Base-by-base conservation (phyloP, 2,329 filamentous ascomycete species). In the Teratosphaeria destructans region DNA sequence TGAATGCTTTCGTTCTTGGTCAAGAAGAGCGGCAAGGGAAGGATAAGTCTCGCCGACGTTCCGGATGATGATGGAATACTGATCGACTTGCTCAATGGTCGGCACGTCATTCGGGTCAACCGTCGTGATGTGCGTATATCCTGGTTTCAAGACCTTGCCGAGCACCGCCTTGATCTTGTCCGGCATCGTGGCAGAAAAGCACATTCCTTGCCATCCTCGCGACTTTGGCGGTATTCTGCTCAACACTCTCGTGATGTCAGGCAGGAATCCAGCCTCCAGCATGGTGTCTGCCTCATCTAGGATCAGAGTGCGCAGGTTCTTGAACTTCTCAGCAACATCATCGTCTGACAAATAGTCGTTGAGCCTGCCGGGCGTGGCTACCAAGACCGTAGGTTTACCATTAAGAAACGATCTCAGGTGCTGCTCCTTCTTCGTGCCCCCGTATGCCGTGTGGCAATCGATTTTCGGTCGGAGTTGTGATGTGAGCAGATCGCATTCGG, bases 281-380 rank as follows among this genome's bases (percentile, higher is more conserved):
- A 97, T 86, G 75, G 96, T 92, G 71, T 99, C 94, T 0, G 94
- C 94, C 71, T 99, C 94, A 39, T 78, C 75, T 2, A 78, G 69
- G 27, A 79, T 73, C n/a, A 79, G 66, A n/a, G 77, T 75, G 54
- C 72, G 72, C 26, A 78, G 65, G 60, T 78, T 72, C 5, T 71
- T 66, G 62, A 83, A 74, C 61, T 75, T 77, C 56, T 77, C 70
- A 6, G 76, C 77, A 3, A 77, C 75, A 32, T 76, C 71, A 29
- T 77, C 77, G 67, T 95, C 89, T 1, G 80, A 80, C 12, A 97
- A 89, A 69, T 96, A 89, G 68, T 96, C 90, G 52, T 87, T 79
- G 2, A 97, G 80, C 55, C 94, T 87, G 59, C 94, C 94, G 5
- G 93, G 92, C 11, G 93, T 94, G 4, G 86, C 92, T 63, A 97